Percentiles rank a stretch among this genome's conserved stretches.
Conservation (phyloP, 257 asterid species). For the Nyctanthes arbortristis region DNA sequence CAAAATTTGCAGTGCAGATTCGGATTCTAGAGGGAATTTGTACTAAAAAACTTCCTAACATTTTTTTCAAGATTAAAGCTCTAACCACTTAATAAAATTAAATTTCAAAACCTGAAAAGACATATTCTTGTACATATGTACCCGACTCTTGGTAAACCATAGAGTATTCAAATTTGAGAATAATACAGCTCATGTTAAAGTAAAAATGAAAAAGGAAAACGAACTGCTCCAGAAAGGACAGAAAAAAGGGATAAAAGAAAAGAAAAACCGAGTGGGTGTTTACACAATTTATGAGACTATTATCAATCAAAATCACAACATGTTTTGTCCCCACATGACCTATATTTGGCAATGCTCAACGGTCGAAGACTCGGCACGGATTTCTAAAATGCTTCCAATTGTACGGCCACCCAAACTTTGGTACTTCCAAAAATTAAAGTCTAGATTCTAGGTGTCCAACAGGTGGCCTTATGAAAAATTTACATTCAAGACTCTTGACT, state of each 20-base stretch:
- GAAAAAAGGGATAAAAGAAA: no score
- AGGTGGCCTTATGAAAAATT: conserved; percentile 1
- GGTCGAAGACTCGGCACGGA: conserved; percentile 13
- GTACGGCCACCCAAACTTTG: conserved; percentile 30
- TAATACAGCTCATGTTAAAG: conserved; percentile 16
- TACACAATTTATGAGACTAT: not conserved
- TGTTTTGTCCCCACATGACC: not conserved
- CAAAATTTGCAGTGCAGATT: not conserved
- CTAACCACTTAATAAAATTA: not conserved
- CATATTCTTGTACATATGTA: no score
- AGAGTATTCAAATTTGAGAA: conserved; percentile 19
- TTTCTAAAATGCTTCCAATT: conserved; percentile 25
- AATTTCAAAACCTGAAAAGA: not conserved
- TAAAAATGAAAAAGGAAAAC: not conserved
- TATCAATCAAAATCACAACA: not conserved
- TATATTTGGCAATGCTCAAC: not conserved
- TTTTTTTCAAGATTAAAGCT: not conserved
- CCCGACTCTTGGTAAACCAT: not conserved
- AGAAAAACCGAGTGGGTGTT: not conserved
- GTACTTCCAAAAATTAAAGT: conserved; percentile 1
- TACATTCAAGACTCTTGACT: not conserved
- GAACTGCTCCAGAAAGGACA: no score
- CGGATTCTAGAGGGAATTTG: not conserved
- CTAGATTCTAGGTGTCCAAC: conserved; percentile 9
- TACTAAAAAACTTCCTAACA: not conserved